phyloP scores from a whole-genome alignment of 2,329 filamentous ascomycete species.

The Penicillium sp. region DNA sequence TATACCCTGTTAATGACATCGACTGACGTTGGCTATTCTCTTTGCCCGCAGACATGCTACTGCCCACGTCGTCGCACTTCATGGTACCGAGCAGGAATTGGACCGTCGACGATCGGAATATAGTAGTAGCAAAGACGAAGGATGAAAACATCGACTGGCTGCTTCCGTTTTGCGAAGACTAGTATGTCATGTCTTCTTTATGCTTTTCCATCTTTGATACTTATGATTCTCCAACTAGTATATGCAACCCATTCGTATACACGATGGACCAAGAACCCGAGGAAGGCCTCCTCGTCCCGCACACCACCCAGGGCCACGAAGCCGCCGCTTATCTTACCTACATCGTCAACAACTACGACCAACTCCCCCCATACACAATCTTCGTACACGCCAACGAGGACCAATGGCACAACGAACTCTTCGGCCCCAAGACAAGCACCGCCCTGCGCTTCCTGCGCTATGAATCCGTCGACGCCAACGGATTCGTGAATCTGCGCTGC shows the following conservation, averaged over 20 bases:
- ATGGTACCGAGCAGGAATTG: conserved; percentile 3
- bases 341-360: conserved; percentile 59
- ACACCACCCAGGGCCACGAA: conserved; percentile 52
- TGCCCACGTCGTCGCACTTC: conserved; percentile 4
- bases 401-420: conserved; percentile 56
- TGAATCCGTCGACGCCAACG: conserved; percentile 33
- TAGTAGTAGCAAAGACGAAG: conserved; percentile 12
- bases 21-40: not conserved
- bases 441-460: conserved; percentile 30
- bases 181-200: conserved; percentile 1
- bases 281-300: conserved; percentile 21
- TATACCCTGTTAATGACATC: not conserved
- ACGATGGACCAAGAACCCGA: conserved; percentile 24
- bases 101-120: conserved; percentile 8
- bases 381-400: conserved; percentile 59
- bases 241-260: conserved; percentile 25
- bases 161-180: conserved; percentile 11
- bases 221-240: not conserved
- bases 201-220: not conserved
- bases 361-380: conserved; percentile 55
- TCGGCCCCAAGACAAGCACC: conserved; percentile 25
- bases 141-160: conserved; percentile 12
- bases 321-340: conserved; percentile 60
- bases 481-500: conserved; percentile 41
- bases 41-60: not conserved